Evolutionary conservation across 345 rosid species (phyloP).

Genomic region (Corchorus olitorius): DNA sequence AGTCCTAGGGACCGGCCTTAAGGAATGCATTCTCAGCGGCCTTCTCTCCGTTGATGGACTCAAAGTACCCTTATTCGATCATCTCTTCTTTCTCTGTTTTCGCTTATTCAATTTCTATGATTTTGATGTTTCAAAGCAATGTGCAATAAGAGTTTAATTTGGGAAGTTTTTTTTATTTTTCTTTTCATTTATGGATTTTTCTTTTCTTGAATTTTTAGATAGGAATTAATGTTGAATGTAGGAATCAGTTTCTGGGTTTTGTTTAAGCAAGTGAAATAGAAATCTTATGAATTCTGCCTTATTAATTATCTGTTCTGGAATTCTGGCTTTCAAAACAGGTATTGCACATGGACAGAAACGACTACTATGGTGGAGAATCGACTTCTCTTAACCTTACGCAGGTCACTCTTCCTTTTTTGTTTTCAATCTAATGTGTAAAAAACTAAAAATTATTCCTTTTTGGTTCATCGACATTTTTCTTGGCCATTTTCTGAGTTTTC

Average conservation of each 20-base stretch:
- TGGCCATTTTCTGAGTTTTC: not conserved
- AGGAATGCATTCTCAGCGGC: slow-evolving; percentile 96
- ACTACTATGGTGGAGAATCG: slow-evolving; percentile 86
- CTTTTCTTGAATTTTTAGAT: not conserved
- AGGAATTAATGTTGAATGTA: not conserved
- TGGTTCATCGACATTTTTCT: not conserved
- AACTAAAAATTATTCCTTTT: not conserved
- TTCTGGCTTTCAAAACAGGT: slow-evolving; percentile 46
- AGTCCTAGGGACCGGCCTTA: slow-evolving; percentile 94
- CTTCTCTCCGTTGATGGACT: slow-evolving; percentile 93
- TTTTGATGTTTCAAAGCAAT: slow-evolving; percentile 11
- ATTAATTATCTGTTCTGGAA: not conserved
- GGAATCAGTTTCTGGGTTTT: not conserved
- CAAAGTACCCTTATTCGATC: slow-evolving; percentile 47
- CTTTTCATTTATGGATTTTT: not conserved
- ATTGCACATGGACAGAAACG: slow-evolving; percentile 79
- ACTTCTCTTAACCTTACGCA: slow-evolving; percentile 79
- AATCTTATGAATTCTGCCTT: not conserved
- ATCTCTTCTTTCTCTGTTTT: slow-evolving; percentile 1
- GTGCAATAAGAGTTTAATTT: not conserved
- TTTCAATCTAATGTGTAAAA: not conserved
- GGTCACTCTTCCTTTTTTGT: slow-evolving; percentile 35
- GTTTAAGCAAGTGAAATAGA: not conserved
- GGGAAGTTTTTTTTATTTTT: not conserved
- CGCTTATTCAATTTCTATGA: not conserved